A percentile compares a stretch with the other conserved stretches of the same genome.
These are phyloP conservation scores for Malassezia cuniculi DNA, from an alignment of 1,284 basidiomycete genomes.

Conservation along the genomic window DNA sequence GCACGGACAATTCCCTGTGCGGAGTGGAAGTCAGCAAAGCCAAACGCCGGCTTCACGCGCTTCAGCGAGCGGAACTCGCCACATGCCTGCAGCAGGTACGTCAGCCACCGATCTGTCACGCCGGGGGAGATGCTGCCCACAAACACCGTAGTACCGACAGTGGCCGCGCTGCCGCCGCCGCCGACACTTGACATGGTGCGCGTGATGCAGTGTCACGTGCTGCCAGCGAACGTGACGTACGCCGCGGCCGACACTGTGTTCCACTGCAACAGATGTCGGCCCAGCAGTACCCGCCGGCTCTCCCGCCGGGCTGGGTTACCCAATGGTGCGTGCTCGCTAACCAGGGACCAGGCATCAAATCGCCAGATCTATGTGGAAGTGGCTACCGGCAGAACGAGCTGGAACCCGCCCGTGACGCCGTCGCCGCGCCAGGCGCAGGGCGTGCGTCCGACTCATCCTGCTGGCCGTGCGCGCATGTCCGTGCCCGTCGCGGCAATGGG, in stretches of 20 bases:
- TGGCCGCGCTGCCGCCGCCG: background rate
- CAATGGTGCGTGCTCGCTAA: constrained; percentile 57
- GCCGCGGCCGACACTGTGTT: no score
- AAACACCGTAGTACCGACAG: constrained; percentile 53
- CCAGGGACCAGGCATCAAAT: constrained; percentile 66
- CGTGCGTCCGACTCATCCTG: constrained; percentile 35
- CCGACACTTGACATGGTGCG: background rate
- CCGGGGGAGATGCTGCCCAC: constrained; percentile 90
- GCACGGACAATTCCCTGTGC: constrained; percentile 75
- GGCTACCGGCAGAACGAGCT: constrained; percentile 44
- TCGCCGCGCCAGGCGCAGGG: constrained; percentile 19
- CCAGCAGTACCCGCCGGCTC: constrained; percentile 25
- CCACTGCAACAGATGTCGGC: no score
- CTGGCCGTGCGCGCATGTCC: constrained; percentile 38
- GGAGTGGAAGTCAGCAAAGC: constrained; percentile 81
- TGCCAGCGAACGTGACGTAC: background rate
- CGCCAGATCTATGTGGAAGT: constrained; percentile 64
- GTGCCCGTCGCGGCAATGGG: constrained; percentile 21
- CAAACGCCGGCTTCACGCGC: constrained; percentile 81
- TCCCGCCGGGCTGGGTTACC: constrained; percentile 76
- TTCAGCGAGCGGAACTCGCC: constrained; percentile 76
- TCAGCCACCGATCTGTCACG: constrained; percentile 64
- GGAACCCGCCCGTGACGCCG: constrained; percentile 37
- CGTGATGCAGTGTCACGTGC: no score
- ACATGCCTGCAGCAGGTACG: constrained; percentile 67